Percentiles rank a stretch among this genome's conserved stretches.
These are phyloP conservation scores for Myriosclerotinia duriaeana DNA, from an alignment of 2,329 filamentous ascomycete genomes.

Conservation along the genomic window DNA sequence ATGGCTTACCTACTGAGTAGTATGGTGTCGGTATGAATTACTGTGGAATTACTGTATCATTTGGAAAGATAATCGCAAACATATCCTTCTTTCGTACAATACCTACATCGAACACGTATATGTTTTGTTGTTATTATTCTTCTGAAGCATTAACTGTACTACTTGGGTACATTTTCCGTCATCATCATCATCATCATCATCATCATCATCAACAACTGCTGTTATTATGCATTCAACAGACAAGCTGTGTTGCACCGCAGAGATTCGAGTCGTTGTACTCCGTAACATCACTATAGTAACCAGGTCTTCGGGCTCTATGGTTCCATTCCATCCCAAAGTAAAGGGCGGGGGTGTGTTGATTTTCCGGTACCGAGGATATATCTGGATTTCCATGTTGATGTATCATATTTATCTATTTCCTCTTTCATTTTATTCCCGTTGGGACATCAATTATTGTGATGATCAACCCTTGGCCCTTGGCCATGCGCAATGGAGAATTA, in stretches of 20 bases:
- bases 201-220: not conserved
- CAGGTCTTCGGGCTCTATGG: constrained; percentile 9
- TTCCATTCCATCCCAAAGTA: not conserved
- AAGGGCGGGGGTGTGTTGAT: not conserved
- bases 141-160: not conserved
- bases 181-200: no score
- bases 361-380: not conserved
- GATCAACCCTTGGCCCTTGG: not conserved
- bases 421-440: constrained; percentile 1
- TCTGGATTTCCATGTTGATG: not conserved
- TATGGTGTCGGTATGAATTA: no score
- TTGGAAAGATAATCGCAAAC: not conserved
- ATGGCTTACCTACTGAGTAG: not conserved
- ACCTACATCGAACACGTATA: not conserved
- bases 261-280: not conserved
- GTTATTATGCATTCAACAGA: not conserved
- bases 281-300: not conserved
- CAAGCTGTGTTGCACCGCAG: not conserved
- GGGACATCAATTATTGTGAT: not conserved
- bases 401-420: not conserved
- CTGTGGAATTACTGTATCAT: no score
- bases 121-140: not conserved
- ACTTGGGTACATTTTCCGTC: not conserved
- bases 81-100: not conserved
- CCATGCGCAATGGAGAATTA: not conserved